Evolutionary conservation across 371 early-diverging fungal genomes (phyloP), one percentile per base, ranked within the genome.

Genomic region (Rhizopus stolonifer): DNA sequence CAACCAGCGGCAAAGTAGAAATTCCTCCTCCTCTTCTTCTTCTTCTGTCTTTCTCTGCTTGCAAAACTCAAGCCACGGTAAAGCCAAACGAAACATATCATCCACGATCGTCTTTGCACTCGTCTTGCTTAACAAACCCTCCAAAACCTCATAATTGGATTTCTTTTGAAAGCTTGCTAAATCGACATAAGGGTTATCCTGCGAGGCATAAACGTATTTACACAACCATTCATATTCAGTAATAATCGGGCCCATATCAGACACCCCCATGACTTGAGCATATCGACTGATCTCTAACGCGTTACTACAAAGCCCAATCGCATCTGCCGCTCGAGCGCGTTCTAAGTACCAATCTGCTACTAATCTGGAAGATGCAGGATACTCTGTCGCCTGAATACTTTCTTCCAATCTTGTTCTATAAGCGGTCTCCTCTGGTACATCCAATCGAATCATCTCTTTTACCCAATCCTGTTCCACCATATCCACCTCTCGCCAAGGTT

Each of bases 331-430:
- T 10, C 56, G 52, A 10, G 82, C 78, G 4, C 84, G 79, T 6
- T 75, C 64, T 13, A 67, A 50, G 56, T 87, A 87, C 89, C 89
- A 90, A 10, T 79, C 55, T 2, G 77, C 69, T 19, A 88, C 64
- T 3, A 62, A 58, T 6, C 68, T 54, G 11, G 62, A 56, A 0
- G 77, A 43, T 0, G 83, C 73, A 0, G 82, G 83, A 40, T 77
- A 83, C 1, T 66, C 57, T 0, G 68, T 66, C 0, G 66, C 55
- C 26, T 71, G 47, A 2, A 70, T 57, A 5, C 57, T 63, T 22
- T 70, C 64, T 2, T 65, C 53, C 22, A 79, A 19, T 21, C 55
- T 26, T 4, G 39, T 23, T 3, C 52, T 22, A 40, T 65, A 67
- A 2, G 54, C 54, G 0, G 31, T 11, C 38, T 65, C 47, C 24